Conservation (phyloP, 2,329 filamentous ascomycete genomes). For the Penicillium sclerotigenum region DNA sequence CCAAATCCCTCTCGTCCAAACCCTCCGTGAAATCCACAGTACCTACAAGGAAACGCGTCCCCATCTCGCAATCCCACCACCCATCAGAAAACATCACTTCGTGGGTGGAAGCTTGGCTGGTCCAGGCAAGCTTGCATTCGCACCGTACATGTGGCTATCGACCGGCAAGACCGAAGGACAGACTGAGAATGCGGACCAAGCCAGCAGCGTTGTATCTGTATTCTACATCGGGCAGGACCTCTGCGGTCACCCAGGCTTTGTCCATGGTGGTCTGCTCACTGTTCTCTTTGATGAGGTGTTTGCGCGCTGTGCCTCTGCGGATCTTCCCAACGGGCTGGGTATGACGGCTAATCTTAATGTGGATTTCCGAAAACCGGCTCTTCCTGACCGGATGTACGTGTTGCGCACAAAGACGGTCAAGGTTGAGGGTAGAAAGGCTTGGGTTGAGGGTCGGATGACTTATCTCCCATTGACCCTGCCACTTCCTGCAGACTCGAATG, state of each 20-base stretch:
- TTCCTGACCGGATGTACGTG: slow-evolving; percentile 33
- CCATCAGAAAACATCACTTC: slow-evolving; percentile 67
- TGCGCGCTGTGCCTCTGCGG: slow-evolving; percentile 34
- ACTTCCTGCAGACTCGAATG: not conserved
- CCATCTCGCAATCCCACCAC: slow-evolving; percentile 74
- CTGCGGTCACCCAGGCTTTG: slow-evolving; percentile 36
- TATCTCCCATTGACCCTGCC: slow-evolving; percentile 21
- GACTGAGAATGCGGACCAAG: not conserved
- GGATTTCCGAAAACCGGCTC: slow-evolving; percentile 35
- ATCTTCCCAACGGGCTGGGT: slow-evolving; percentile 32
- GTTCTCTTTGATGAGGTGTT: slow-evolving; percentile 40
- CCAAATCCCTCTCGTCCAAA: slow-evolving; percentile 63
- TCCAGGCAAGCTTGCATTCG: slow-evolving; percentile 68
- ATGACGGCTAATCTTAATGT: slow-evolving; percentile 41
- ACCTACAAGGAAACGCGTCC: slow-evolving; percentile 72
- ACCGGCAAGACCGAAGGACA: slow-evolving; percentile 2
- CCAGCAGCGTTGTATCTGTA: slow-evolving; percentile 25
- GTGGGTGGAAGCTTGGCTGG: slow-evolving; percentile 76
- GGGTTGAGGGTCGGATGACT: slow-evolving; percentile 35
- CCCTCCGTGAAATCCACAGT: slow-evolving; percentile 59
- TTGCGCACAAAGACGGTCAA: slow-evolving; percentile 31
- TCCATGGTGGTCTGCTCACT: slow-evolving; percentile 35
- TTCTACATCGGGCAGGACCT: slow-evolving; percentile 36
- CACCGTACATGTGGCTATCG: slow-evolving; percentile 56
- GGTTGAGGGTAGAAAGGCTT: slow-evolving; percentile 39